Evolutionary conservation across 176 grass and related monocot genomes (phyloP), one percentile per base, ranked within the genome.

Genomic region (Hyparrhenia diplandra): DNA sequence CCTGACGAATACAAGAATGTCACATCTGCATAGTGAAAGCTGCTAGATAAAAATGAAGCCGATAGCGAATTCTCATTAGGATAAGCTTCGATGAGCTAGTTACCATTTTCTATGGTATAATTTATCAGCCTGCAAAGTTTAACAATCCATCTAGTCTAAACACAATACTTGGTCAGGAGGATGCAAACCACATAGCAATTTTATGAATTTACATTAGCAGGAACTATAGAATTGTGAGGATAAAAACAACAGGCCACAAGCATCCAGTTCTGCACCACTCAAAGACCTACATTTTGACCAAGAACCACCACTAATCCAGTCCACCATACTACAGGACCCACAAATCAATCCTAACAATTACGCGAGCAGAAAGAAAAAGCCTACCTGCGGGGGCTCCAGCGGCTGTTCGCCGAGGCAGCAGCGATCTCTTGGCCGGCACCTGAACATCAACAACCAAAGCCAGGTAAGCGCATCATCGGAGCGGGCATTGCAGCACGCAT

Each of bases 331-430:
- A 36, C 4, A 17, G 5, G 1, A 52, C 40, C n/a, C 49, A 36
- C 12, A 37, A 13, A 23, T n/a, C 23, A 42, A 0, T 28, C 8
- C 34, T 3, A 54, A 40, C 20, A 49, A 6, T 63, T 43, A 57
- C 14, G 14, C 8, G 32, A 77, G 46, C 25, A 28, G 25, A 30
- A 45, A 0, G 46, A 20, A 27, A 21, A 31, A 46, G 0, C 1
- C 1, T 82, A 89, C 87, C 87, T 85, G 73, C 29, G 16, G 47
- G 36, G 55, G 36, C 57, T 23, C 77, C 83, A 29, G 12, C 8
- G 3, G 60, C 58, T 47, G 65, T 39, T 82, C 73, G 85, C 35
- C 78, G 36, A 14, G 36, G 12, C 40, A 76, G 39, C 32, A 76
- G 49, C 25, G 29, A 51, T 36, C 32, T 76, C 36, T 43, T 82